phyloP scores from a whole-genome alignment of 2,329 filamentous ascomycete genomes.

The Akanthomyces uredinophilus region DNA sequence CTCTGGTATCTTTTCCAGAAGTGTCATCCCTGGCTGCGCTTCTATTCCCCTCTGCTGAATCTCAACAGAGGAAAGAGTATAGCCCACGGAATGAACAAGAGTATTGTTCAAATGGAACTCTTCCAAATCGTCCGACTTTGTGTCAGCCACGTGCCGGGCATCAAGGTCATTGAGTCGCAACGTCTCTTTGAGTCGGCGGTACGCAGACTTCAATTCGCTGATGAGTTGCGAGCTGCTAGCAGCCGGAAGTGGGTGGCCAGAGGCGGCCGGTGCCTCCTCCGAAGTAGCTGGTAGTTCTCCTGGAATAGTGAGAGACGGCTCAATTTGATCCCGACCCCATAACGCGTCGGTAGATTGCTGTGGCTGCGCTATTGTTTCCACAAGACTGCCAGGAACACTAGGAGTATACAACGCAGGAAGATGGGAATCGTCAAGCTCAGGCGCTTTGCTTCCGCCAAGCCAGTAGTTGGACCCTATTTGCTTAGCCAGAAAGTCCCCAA shows the following conservation, averaged over 20 bases:
- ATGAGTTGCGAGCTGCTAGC: constrained; percentile 29
- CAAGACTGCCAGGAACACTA: constrained; percentile 33
- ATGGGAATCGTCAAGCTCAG: constrained; percentile 27
- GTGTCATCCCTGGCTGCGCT: constrained; percentile 64
- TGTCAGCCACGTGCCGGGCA: constrained; percentile 31
- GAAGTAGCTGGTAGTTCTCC: constrained; percentile 40
- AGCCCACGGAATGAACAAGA: constrained; percentile 65
- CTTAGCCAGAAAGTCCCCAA: constrained; percentile 63
- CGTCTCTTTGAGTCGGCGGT: constrained; percentile 56
- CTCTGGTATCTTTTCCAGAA: constrained; percentile 80
- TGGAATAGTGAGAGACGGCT: constrained; percentile 33
- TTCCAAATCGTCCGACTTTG: constrained; percentile 29
- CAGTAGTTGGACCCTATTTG: constrained; percentile 46
- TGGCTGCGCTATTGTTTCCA: constrained; percentile 34
- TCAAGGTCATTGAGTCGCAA: constrained; percentile 50
- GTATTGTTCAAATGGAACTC: constrained; percentile 53
- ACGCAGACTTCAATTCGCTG: constrained; percentile 55
- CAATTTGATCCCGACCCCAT: constrained; percentile 37
- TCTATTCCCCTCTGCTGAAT: constrained; percentile 86
- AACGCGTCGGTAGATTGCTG: constrained; percentile 32
- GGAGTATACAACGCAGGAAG: constrained; percentile 30
- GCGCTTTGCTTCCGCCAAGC: constrained; percentile 35
- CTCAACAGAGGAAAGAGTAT: constrained; percentile 81
- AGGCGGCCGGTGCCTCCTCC: constrained; percentile 23
- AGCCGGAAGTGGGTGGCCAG: constrained; percentile 1